phyloP scores from a whole-genome alignment of 2,329 filamentous ascomycete genomes.

The Akanthomyces dipterigenus region DNA sequence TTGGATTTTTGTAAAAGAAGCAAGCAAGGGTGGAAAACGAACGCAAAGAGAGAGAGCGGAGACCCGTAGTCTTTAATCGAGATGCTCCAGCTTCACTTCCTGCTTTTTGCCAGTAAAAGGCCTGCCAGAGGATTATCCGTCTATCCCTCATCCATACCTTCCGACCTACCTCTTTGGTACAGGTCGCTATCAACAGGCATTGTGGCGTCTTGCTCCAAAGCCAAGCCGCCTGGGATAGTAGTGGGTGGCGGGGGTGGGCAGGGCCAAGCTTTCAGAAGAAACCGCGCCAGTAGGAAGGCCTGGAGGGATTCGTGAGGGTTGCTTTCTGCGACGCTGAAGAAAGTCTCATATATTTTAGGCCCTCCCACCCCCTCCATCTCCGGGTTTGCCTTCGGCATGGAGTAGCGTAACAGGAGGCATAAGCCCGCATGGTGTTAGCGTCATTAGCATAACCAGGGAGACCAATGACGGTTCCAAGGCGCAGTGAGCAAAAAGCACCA shows the following conservation, averaged over 20 bases:
- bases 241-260: not conserved
- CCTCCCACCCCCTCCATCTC: not conserved
- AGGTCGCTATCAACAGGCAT: not conserved
- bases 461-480: too few relatives aligned
- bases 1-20: not conserved
- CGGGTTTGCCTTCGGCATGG: not conserved
- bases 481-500: too few relatives aligned
- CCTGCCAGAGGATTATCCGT: not conserved
- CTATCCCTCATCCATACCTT: not conserved
- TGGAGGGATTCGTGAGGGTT: not conserved
- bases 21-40: not conserved
- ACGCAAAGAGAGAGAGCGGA: not conserved
- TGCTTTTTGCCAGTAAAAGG: not conserved
- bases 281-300: not conserved
- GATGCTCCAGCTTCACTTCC: too few relatives aligned
- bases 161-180: slow-evolving; percentile 1
- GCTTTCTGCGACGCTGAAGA: not conserved
- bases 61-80: not conserved
- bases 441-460: not conserved
- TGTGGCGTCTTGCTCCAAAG: not conserved
- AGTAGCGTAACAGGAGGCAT: not conserved
- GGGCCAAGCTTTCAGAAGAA: not conserved
- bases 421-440: not conserved
- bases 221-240: not conserved
- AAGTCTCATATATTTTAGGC: not conserved